Evolutionary conservation across 345 rosid genomes (phyloP).

Genomic region (Gossypium longicalyx): DNA sequence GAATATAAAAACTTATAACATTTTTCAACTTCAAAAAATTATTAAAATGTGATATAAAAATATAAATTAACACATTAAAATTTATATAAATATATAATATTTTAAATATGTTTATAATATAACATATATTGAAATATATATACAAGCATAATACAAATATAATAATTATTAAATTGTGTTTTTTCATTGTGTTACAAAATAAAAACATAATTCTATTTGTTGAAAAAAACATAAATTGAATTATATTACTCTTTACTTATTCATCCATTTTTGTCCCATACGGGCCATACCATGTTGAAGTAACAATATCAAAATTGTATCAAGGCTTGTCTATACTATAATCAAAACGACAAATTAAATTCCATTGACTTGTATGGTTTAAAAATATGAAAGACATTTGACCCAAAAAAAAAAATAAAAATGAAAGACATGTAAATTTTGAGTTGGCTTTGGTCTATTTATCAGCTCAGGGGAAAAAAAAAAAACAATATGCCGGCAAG

Average conservation of each 20-base stretch:
- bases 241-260: background rate
- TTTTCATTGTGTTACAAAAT: background rate
- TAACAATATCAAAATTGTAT: background rate
- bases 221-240: too few relatives aligned
- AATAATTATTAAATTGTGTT: too few relatives aligned
- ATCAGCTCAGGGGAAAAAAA: background rate
- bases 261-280: background rate
- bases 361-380: background rate
- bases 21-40: too few relatives aligned
- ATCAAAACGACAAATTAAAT: background rate
- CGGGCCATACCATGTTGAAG: background rate
- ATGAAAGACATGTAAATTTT: background rate
- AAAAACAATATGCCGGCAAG: too few relatives aligned
- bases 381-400: background rate
- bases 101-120: too few relatives aligned
- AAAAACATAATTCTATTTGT: background rate
- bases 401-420: too few relatives aligned
- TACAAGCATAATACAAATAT: too few relatives aligned
- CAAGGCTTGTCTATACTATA: background rate
- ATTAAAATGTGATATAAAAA: too few relatives aligned
- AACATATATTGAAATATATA: too few relatives aligned
- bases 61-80: too few relatives aligned
- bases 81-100: too few relatives aligned
- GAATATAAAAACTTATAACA: too few relatives aligned
- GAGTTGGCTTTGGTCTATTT: background rate